Percentiles rank a stretch among this genome's conserved stretches.
Evolutionary conservation across 139 green algal species (phyloP).

Genomic region (Zygnema circumcarinatum): DNA sequence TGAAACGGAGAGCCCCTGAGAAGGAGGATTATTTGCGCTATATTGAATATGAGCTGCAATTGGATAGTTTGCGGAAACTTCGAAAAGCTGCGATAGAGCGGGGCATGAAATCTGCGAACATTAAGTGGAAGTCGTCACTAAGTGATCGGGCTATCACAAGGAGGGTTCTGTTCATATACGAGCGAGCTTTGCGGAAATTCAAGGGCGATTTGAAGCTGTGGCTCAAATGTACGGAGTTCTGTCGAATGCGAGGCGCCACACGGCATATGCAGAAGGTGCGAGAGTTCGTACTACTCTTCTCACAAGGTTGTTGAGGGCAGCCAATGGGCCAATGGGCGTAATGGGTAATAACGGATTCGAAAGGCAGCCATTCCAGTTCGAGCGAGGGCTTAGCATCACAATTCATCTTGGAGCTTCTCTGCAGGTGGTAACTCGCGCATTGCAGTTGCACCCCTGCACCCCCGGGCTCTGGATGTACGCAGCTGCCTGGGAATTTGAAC

Average conservation of each 20-base stretch:
- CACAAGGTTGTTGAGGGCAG: neutral
- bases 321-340: constrained; percentile 11
- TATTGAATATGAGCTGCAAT: constrained; percentile 60
- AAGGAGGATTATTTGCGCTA: constrained; percentile 81
- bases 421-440: constrained; percentile 78
- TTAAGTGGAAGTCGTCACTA: constrained; percentile 16
- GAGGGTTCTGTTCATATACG: constrained; percentile 89
- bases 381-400: neutral
- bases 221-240: constrained; percentile 82
- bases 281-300: too few species aligned
- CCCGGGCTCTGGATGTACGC: constrained; percentile 87
- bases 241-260: neutral
- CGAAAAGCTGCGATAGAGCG: constrained; percentile 49
- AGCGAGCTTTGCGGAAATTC: constrained; percentile 87
- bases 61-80: constrained; percentile 58
- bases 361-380: neutral
- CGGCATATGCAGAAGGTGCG: constrained; percentile 59
- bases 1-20: constrained; percentile 76
- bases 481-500: constrained; percentile 87
- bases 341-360: neutral
- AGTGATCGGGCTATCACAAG: constrained; percentile 74
- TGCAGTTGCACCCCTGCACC: constrained; percentile 82
- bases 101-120: neutral
- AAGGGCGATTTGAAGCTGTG: constrained; percentile 85
- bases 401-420: constrained; percentile 18